These are phyloP conservation scores for Hypoxylon crocopeplum DNA, from an alignment of 495 filamentous ascomycete genomes.

Conservation along the genomic window DNA sequence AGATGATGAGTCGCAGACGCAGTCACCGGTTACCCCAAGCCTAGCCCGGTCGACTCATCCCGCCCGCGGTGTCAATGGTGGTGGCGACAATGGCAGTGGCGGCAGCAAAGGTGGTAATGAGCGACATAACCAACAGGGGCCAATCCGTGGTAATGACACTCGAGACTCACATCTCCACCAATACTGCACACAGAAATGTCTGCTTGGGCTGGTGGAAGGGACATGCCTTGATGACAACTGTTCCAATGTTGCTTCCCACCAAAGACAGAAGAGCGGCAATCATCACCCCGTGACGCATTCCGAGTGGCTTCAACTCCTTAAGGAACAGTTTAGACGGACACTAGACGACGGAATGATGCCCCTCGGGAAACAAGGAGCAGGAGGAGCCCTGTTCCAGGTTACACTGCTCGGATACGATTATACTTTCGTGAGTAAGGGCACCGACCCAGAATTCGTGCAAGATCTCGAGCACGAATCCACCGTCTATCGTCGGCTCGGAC, in stretches of 20 bases:
- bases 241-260: conserved; percentile 52
- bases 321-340: conserved; percentile 24
- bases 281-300: conserved; percentile 26
- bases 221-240: conserved; percentile 47
- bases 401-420: conserved; percentile 50
- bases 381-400: conserved; percentile 51
- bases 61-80: too few relatives aligned
- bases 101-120: not conserved
- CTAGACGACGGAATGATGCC: conserved; percentile 32
- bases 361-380: conserved; percentile 28
- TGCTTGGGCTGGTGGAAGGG: conserved; percentile 51
- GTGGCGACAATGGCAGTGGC: not conserved
- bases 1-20: too few relatives aligned
- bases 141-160: too few relatives aligned
- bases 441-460: conserved; percentile 39
- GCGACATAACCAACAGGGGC: too few relatives aligned
- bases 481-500: conserved; percentile 47
- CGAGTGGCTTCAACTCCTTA: conserved; percentile 22
- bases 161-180: too few relatives aligned
- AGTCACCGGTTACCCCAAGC: too few relatives aligned
- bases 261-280: too few relatives aligned
- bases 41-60: too few relatives aligned
- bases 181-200: conserved; percentile 57
- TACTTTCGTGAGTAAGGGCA: conserved; percentile 58
- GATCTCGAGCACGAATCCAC: conserved; percentile 50